phyloP scores from a whole-genome alignment of 2,329 filamentous ascomycete species.

The Diaporthe vexans region DNA sequence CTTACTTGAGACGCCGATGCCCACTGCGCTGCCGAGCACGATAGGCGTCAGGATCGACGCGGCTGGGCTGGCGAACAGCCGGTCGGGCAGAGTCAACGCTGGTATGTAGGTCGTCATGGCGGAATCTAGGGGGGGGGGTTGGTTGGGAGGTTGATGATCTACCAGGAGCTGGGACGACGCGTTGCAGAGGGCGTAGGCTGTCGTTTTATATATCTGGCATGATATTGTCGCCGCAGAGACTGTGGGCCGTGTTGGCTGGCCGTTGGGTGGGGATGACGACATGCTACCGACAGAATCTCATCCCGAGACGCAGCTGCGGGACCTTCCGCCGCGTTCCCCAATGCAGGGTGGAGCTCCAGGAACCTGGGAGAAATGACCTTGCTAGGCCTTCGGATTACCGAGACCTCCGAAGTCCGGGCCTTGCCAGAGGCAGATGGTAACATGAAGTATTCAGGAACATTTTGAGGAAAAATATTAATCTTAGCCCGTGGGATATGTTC shows the following conservation, averaged over 20 bases:
- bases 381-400: slow-evolving; percentile 8
- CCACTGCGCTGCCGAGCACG: slow-evolving; percentile 78
- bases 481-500: background rate
- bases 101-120: slow-evolving; percentile 85
- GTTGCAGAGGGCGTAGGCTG: background rate
- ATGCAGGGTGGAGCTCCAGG: background rate
- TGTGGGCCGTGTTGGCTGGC: slow-evolving; percentile 1
- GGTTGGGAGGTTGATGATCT: background rate
- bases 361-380: slow-evolving; percentile 6
- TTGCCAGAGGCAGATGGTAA: background rate
- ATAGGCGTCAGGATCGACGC: slow-evolving; percentile 83
- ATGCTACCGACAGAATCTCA: background rate
- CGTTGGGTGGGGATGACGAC: slow-evolving; percentile 6
- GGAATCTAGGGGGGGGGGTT: slow-evolving; percentile 32
- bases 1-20: slow-evolving; percentile 76
- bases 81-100: slow-evolving; percentile 79
- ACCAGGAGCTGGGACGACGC: background rate
- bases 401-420: slow-evolving; percentile 12
- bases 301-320: slow-evolving; percentile 6
- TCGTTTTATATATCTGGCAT: slow-evolving; percentile 15
- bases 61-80: slow-evolving; percentile 79
- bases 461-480: background rate
- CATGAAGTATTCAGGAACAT: background rate
- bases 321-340: slow-evolving; percentile 12
- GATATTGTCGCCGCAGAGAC: slow-evolving; percentile 2